These are phyloP conservation scores for Fusarium napiforme DNA, from an alignment of 2,329 filamentous ascomycete genomes.

Conservation along the genomic window DNA sequence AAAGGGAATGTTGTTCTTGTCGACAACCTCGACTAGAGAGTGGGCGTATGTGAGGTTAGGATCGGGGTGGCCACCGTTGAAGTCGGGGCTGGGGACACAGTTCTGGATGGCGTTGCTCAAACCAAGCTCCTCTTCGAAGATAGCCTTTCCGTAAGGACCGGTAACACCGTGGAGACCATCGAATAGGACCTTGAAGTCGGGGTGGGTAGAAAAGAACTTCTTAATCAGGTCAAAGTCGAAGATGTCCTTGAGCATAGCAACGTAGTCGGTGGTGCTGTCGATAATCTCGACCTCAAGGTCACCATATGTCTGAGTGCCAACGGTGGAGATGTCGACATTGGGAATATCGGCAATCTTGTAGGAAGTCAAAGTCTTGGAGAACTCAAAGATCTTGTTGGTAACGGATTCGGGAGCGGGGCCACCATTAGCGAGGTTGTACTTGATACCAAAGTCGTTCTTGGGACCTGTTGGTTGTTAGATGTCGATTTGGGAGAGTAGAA, in stretches of 20 bases:
- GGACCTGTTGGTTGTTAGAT: conserved; percentile 68
- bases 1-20: conserved; percentile 92
- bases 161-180: conserved; percentile 95
- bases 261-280: conserved; percentile 91
- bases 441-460: conserved; percentile 97
- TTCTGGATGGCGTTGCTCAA: conserved; percentile 85
- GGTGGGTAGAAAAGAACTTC: conserved; percentile 86
- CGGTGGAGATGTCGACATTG: conserved; percentile 82
- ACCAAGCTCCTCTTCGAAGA: conserved; percentile 94
- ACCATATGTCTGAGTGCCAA: conserved; percentile 88
- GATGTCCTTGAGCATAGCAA: conserved; percentile 96
- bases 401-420: conserved; percentile 95
- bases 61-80: conserved; percentile 96
- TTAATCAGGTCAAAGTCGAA: conserved; percentile 98
- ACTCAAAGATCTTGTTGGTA: conserved; percentile 97
- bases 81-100: conserved; percentile 91
- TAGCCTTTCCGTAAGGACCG: conserved; percentile 91
- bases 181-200: conserved; percentile 96
- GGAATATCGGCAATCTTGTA: conserved; percentile 94
- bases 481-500: background rate
- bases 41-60: conserved; percentile 98
- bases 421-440: conserved; percentile 98
- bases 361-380: conserved; percentile 86
- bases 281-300: conserved; percentile 93
- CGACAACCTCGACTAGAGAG: conserved; percentile 91